phyloP scores from a whole-genome alignment of 257 asterid genomes.

The Solanum okadae region DNA sequence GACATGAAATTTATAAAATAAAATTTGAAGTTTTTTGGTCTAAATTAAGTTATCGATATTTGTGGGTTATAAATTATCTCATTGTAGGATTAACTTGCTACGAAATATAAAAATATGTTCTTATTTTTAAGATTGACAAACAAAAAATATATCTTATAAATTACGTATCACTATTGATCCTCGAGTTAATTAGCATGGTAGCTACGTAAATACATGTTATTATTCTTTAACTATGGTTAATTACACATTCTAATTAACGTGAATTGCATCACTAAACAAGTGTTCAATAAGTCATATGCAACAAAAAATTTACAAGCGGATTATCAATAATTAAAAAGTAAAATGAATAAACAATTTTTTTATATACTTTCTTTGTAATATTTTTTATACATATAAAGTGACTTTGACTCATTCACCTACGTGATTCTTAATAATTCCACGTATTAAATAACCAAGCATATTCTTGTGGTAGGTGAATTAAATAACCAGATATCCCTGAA shows the following conservation, averaged over 20 bases:
- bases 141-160: no score
- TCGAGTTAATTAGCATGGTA: no score
- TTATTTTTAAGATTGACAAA: no score
- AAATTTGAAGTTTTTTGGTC: no score
- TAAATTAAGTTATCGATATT: no score
- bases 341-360: not conserved
- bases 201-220: not conserved
- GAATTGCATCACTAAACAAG: not conserved
- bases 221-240: not conserved
- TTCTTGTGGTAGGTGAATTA: not conserved
- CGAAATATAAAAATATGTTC: no score
- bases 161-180: no score
- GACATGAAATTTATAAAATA: not conserved
- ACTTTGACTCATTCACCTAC: not conserved
- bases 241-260: not conserved
- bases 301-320: not conserved
- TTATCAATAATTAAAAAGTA: not conserved
- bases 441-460: not conserved
- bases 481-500: not conserved
- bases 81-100: no score
- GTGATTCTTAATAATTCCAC: not conserved
- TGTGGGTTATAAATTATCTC: no score
- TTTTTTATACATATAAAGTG: not conserved
- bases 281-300: not conserved
- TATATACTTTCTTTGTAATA: not conserved